Conservation (phyloP, 495 filamentous ascomycete genomes). For the Penicillium lividum region DNA sequence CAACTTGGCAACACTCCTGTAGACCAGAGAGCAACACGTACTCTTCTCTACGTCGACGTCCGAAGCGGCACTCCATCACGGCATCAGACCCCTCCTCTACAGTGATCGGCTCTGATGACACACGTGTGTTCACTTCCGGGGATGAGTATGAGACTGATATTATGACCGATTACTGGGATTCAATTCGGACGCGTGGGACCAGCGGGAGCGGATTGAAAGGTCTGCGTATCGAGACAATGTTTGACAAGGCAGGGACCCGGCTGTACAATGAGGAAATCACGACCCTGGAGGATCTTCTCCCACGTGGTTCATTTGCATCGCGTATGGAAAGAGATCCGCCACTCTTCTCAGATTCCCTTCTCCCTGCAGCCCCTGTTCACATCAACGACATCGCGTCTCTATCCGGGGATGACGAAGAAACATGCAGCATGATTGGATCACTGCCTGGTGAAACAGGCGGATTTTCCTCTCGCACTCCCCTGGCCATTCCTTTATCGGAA, state of each 20-base stretch:
- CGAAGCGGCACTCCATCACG: conserved; percentile 49
- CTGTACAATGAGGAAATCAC: conserved; percentile 58
- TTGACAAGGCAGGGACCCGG: conserved; percentile 70
- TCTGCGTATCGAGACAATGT: conserved; percentile 79
- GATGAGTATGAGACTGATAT: conserved; percentile 88
- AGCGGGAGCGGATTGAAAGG: conserved; percentile 54
- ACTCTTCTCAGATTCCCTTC: conserved; percentile 47
- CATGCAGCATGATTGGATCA: conserved; percentile 34
- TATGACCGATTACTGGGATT: conserved; percentile 92
- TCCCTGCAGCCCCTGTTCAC: conserved; percentile 43
- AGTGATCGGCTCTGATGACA: conserved; percentile 81
- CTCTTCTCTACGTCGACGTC: conserved; percentile 37
- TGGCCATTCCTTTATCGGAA: conserved; percentile 7
- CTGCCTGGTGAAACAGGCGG: conserved; percentile 32
- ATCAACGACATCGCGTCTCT: conserved; percentile 21
- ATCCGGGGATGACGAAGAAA: conserved; percentile 34
- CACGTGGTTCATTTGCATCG: conserved; percentile 43
- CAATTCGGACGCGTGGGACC: conserved; percentile 78
- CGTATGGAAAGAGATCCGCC: conserved; percentile 31
- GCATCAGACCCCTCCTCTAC: conserved; percentile 78
- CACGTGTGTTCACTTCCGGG: conserved; percentile 68
- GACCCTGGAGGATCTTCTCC: conserved; percentile 54
- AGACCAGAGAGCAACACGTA: conserved; percentile 16
- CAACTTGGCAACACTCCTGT: conserved; percentile 26
- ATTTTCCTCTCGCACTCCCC: conserved; percentile 4